A percentile compares a stretch with the other conserved stretches of the same genome.
Conservation (phyloP, 2,329 filamentous ascomycete species). For the Epichloe coenophiala region DNA sequence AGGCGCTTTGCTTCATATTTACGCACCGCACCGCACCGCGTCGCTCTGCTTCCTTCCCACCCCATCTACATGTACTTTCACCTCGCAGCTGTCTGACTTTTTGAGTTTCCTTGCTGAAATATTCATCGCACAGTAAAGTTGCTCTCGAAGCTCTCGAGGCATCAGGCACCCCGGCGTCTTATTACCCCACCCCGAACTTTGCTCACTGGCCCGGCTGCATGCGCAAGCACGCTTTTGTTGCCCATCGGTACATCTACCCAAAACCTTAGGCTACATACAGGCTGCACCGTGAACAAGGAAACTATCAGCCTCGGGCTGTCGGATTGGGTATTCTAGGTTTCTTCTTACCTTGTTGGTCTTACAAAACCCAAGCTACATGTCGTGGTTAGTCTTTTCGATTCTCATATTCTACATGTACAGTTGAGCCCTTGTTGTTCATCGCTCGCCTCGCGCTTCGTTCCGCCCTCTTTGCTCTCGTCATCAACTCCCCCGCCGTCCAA, state of each 20-base stretch:
- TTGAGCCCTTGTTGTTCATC: not conserved
- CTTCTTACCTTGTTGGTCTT: not conserved
- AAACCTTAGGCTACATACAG: conserved; percentile 1
- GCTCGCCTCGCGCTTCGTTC: not conserved
- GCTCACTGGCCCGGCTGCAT: not conserved
- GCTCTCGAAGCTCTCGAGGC: too few relatives aligned
- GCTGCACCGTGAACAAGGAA: not conserved
- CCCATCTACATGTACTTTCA: too few relatives aligned
- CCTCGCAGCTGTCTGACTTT: too few relatives aligned
- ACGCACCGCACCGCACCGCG: too few relatives aligned
- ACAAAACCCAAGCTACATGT: conserved; percentile 1
- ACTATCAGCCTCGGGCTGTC: conserved; percentile 1
- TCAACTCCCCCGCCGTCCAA: not conserved
- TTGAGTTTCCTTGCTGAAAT: too few relatives aligned
- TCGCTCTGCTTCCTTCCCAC: too few relatives aligned
- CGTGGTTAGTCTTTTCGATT: conserved; percentile 4
- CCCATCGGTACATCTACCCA: not conserved
- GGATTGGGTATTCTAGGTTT: not conserved
- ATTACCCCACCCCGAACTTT: not conserved
- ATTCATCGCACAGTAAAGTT: too few relatives aligned
- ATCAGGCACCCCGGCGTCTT: not conserved
- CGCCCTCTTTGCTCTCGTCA: not conserved
- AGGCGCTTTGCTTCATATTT: too few relatives aligned
- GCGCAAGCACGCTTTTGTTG: not conserved
- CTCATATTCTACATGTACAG: conserved; percentile 4